Percentiles rank a stretch among this genome's conserved stretches.
These are phyloP conservation scores for Phylloporus rhodoxanthus DNA, from an alignment of 768 basidiomycete genomes.

Conservation along the genomic window DNA sequence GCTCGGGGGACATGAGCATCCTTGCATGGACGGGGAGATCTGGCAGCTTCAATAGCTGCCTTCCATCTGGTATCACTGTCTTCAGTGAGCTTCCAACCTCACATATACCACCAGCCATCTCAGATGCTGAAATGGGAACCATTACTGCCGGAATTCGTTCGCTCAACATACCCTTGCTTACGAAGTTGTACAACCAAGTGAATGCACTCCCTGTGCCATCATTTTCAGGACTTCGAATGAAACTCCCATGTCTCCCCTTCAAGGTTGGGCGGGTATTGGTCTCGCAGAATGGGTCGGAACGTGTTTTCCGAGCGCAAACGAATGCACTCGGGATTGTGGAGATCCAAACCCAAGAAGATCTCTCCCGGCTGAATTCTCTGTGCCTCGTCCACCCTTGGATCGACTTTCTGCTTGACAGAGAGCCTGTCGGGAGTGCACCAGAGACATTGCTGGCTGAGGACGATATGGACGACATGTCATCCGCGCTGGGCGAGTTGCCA, in stretches of 20 bases:
- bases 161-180: too few species aligned
- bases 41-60: conserved; percentile 3
- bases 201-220: neutral
- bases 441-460: too few species aligned
- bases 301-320: neutral
- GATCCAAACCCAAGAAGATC: conserved; percentile 5
- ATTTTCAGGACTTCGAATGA: neutral
- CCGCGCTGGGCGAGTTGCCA: too few species aligned
- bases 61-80: neutral
- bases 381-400: too few species aligned
- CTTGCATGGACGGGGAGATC: too few species aligned
- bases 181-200: conserved; percentile 1
- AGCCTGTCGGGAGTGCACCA: too few species aligned
- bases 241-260: conserved; percentile 7
- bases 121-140: neutral
- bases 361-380: too few species aligned
- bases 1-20: too few species aligned
- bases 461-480: too few species aligned
- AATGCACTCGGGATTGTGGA: conserved; percentile 5
- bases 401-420: too few species aligned
- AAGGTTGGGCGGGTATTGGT: neutral
- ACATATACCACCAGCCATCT: neutral
- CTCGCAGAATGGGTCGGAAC: neutral
- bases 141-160: neutral
- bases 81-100: neutral